Conservation (phyloP, 2,329 filamentous ascomycete species). For the Geosmithia putterillii region DNA sequence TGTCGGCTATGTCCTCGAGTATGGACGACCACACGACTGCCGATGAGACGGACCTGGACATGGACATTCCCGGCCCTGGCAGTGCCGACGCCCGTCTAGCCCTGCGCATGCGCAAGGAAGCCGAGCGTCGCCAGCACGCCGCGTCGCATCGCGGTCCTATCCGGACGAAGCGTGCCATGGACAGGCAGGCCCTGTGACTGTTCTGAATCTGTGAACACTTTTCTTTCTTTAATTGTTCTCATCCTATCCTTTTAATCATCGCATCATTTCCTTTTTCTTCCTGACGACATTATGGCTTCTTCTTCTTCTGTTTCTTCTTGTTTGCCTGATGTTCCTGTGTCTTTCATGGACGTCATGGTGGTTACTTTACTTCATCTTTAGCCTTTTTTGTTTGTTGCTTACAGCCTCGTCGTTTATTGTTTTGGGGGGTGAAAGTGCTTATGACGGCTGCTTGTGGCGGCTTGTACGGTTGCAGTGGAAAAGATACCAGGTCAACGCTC, state of each 20-base stretch:
- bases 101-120: not conserved
- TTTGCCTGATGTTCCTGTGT: too few species aligned
- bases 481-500: too few species aligned
- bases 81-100: not conserved
- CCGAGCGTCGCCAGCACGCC: not conserved
- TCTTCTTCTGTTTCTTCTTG: too few species aligned
- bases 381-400: too few species aligned
- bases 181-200: not conserved
- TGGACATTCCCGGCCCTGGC: not conserved
- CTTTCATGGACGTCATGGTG: too few species aligned
- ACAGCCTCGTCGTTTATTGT: too few species aligned
- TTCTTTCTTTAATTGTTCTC: too few species aligned
- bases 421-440: too few species aligned
- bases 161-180: not conserved
- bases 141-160: not conserved
- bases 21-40: constrained; percentile 1
- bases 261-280: not conserved
- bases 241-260: not conserved
- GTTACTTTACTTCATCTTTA: too few species aligned
- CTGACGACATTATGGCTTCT: too few species aligned
- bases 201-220: not conserved
- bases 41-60: constrained; percentile 2
- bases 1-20: not conserved
- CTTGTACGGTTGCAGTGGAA: too few species aligned
- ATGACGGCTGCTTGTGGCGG: too few species aligned